Conservation (phyloP, 2,329 filamentous ascomycete species). For the Ceratocystis ficicola region DNA sequence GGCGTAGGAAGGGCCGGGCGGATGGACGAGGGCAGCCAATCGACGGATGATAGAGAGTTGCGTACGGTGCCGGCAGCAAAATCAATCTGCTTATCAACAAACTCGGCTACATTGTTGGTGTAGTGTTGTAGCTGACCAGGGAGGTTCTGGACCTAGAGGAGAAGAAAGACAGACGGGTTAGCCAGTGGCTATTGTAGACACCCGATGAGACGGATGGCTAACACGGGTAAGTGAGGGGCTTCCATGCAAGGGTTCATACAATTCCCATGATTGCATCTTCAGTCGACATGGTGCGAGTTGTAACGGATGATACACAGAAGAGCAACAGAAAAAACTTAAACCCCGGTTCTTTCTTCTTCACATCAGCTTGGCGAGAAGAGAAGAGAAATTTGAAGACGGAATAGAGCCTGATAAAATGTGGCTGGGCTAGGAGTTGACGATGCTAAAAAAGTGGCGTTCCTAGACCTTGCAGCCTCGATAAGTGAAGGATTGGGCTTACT, state of each 20-base stretch:
- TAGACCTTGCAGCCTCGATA: neutral
- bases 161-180: neutral
- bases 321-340: neutral
- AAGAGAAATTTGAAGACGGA: neutral
- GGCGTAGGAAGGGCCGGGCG: constrained; percentile 39
- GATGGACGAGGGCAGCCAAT: constrained; percentile 62
- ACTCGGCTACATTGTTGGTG: constrained; percentile 61
- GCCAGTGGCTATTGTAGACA: neutral
- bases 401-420: neutral
- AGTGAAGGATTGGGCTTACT: no score
- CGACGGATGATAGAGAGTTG: constrained; percentile 52
- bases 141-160: constrained; percentile 16
- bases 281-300: constrained; percentile 2
- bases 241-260: constrained; percentile 38
- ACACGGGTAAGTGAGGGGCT: constrained; percentile 2
- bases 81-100: constrained; percentile 72
- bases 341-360: constrained; percentile 2
- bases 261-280: constrained; percentile 30
- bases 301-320: neutral
- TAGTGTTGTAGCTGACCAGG: constrained; percentile 52
- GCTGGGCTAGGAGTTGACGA: neutral
- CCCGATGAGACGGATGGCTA: neutral
- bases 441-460: neutral
- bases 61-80: constrained; percentile 58
- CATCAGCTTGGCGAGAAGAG: neutral